These are phyloP conservation scores for Fusarium sp. DNA, from an alignment of 2,329 filamentous ascomycete species.

Conservation along the genomic window DNA sequence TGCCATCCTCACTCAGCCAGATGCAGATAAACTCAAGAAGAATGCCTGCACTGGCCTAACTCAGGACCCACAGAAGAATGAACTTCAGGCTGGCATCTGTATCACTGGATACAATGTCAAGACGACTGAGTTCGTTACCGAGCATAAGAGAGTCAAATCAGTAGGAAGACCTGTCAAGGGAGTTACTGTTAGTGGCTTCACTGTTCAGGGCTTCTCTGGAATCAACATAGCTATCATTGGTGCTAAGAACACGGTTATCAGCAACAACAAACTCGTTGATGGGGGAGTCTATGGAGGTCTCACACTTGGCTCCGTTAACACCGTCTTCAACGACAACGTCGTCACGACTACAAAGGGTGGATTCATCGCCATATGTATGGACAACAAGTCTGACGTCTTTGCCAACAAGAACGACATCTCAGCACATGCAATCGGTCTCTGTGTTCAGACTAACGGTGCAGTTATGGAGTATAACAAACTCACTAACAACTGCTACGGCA, in stretches of 20 bases:
- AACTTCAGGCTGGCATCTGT: constrained; percentile 51
- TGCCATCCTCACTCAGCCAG: constrained; percentile 42
- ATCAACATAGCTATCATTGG: constrained; percentile 55
- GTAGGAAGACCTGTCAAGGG: constrained; percentile 47
- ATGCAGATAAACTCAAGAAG: constrained; percentile 20
- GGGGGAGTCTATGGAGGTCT: constrained; percentile 50
- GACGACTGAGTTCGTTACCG: constrained; percentile 42
- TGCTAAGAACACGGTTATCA: constrained; percentile 42
- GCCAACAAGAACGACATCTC: constrained; percentile 50
- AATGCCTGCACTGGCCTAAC: constrained; percentile 52
- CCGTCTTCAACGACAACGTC: constrained; percentile 46
- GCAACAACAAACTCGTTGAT: constrained; percentile 38
- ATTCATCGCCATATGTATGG: constrained; percentile 54
- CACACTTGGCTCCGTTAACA: constrained; percentile 52
- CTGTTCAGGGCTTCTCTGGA: constrained; percentile 50
- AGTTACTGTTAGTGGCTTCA: constrained; percentile 52
- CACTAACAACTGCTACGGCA: constrained; percentile 48
- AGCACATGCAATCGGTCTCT: constrained; percentile 50
- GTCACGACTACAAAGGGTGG: constrained; percentile 37
- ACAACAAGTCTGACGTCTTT: constrained; percentile 48
- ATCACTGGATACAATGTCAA: constrained; percentile 49
- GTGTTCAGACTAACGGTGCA: constrained; percentile 52
- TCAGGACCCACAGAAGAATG: constrained; percentile 26
- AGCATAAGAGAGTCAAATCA: constrained; percentile 50
- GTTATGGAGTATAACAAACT: constrained; percentile 52